Percentiles rank a stretch among this genome's conserved stretches.
Evolutionary conservation across 2,329 filamentous ascomycete genomes (phyloP).

Genomic region (Balansia obtecta): DNA sequence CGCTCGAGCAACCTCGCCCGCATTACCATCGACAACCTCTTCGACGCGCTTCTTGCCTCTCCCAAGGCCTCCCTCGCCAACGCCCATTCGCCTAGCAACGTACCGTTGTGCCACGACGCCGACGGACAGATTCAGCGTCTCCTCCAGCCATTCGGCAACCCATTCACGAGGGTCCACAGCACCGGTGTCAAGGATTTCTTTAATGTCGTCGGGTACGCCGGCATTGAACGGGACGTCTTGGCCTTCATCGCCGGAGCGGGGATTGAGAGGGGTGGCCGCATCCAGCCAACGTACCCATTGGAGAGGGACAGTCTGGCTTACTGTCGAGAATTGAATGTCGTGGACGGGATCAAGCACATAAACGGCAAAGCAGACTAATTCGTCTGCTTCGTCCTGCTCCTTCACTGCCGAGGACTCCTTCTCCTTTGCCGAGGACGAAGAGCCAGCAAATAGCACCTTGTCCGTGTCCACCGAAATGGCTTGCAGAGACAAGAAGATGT

Average conservation of each 20-base stretch:
- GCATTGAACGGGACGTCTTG: slow-evolving; percentile 21
- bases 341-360: slow-evolving; percentile 84
- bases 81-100: slow-evolving; percentile 89
- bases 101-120: slow-evolving; percentile 90
- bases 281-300: slow-evolving; percentile 92
- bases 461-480: slow-evolving; percentile 58
- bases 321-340: slow-evolving; percentile 69
- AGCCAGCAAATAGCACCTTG: slow-evolving; percentile 54
- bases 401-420: slow-evolving; percentile 40
- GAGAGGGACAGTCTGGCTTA: slow-evolving; percentile 73
- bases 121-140: slow-evolving; percentile 62
- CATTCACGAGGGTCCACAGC: slow-evolving; percentile 88
- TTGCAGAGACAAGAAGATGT: slow-evolving; percentile 94
- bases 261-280: slow-evolving; percentile 47
- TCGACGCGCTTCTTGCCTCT: slow-evolving; percentile 50
- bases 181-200: slow-evolving; percentile 63
- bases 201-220: slow-evolving; percentile 65
- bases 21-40: slow-evolving; percentile 41
- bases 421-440: slow-evolving; percentile 39
- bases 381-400: slow-evolving; percentile 41
- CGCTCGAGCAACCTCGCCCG: slow-evolving; percentile 47
- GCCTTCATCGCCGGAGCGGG: slow-evolving; percentile 37
- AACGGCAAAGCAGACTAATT: slow-evolving; percentile 60
- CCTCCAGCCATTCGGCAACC: slow-evolving; percentile 96
- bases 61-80: slow-evolving; percentile 63